phyloP scores from a whole-genome alignment of 495 filamentous ascomycete genomes.

The Aspergillus biplanus region DNA sequence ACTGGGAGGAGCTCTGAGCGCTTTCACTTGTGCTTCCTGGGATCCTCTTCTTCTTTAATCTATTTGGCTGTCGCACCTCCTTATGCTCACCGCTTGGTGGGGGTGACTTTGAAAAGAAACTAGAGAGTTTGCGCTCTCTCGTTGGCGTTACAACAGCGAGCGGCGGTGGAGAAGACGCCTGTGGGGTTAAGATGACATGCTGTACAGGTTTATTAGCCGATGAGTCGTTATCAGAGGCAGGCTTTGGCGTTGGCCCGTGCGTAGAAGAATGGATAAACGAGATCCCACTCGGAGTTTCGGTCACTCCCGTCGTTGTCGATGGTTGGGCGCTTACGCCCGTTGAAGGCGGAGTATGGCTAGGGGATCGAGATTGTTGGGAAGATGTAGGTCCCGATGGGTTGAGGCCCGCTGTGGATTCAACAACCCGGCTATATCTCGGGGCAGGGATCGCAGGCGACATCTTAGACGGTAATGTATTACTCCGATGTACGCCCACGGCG shows the following conservation, averaged over 20 bases:
- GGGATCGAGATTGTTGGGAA: slow-evolving; percentile 37
- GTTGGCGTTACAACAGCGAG: slow-evolving; percentile 62
- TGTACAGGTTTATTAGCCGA: slow-evolving; percentile 42
- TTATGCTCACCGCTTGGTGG: slow-evolving; percentile 56
- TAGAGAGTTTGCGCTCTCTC: slow-evolving; percentile 68
- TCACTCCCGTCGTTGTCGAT: slow-evolving; percentile 9
- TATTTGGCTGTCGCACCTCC: slow-evolving; percentile 71
- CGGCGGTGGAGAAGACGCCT: slow-evolving; percentile 39
- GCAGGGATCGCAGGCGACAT: slow-evolving; percentile 73
- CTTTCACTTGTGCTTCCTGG: slow-evolving; percentile 75
- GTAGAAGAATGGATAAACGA: slow-evolving; percentile 42
- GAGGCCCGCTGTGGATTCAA: slow-evolving; percentile 31
- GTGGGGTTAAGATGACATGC: slow-evolving; percentile 45
- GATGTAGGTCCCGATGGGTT: slow-evolving; percentile 39
- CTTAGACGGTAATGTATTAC: slow-evolving; percentile 95
- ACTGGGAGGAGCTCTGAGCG: slow-evolving; percentile 83
- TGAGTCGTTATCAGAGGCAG: slow-evolving; percentile 20
- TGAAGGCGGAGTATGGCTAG: slow-evolving; percentile 40
- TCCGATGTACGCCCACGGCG: slow-evolving; percentile 74
- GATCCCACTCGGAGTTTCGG: slow-evolving; percentile 21
- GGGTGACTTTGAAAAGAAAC: slow-evolving; percentile 71
- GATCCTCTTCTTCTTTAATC: slow-evolving; percentile 80
- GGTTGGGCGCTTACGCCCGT: slow-evolving; percentile 30
- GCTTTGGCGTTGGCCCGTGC: slow-evolving; percentile 36
- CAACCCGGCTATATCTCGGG: slow-evolving; percentile 55